These are phyloP conservation scores for Penicillium rolfsii DNA, from an alignment of 2,329 filamentous ascomycete genomes.

Conservation along the genomic window DNA sequence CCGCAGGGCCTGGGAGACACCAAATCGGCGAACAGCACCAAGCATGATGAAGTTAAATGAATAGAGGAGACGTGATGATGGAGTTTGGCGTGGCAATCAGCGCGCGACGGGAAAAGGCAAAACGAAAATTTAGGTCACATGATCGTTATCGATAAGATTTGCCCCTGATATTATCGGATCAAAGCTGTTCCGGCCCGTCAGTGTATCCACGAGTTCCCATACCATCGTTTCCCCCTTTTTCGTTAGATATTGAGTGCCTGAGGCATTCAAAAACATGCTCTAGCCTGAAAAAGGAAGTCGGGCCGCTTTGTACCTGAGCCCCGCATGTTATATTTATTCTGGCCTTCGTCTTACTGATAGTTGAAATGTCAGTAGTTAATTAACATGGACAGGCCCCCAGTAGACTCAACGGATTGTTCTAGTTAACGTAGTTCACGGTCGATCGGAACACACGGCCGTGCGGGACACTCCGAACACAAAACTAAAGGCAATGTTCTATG, in stretches of 20 bases:
- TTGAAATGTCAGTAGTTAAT: neutral
- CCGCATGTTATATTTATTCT: neutral
- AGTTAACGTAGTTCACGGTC: too few species aligned
- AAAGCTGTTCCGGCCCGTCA: too few species aligned
- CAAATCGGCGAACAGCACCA: slow-evolving; percentile 44
- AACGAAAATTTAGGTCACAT: slow-evolving; percentile 30
- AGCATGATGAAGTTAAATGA: slow-evolving; percentile 38
- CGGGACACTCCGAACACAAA: too few species aligned
- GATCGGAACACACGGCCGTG: too few species aligned
- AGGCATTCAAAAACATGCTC: neutral
- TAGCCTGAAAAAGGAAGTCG: neutral
- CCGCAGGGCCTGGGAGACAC: slow-evolving; percentile 43
- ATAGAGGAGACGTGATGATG: slow-evolving; percentile 14
- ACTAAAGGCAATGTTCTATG: too few species aligned
- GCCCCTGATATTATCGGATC: neutral
- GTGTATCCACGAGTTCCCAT: too few species aligned
- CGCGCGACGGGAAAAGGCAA: slow-evolving; percentile 25
- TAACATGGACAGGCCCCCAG: neutral
- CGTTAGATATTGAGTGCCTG: neutral
- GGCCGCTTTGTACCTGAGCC: neutral
- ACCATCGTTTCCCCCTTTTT: too few species aligned
- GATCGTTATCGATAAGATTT: slow-evolving; percentile 27
- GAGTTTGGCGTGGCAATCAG: slow-evolving; percentile 12
- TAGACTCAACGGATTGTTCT: too few species aligned
- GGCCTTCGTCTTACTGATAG: too few species aligned